phyloP scores from a whole-genome alignment of 257 asterid genomes.

The Capsicum chinense region DNA sequence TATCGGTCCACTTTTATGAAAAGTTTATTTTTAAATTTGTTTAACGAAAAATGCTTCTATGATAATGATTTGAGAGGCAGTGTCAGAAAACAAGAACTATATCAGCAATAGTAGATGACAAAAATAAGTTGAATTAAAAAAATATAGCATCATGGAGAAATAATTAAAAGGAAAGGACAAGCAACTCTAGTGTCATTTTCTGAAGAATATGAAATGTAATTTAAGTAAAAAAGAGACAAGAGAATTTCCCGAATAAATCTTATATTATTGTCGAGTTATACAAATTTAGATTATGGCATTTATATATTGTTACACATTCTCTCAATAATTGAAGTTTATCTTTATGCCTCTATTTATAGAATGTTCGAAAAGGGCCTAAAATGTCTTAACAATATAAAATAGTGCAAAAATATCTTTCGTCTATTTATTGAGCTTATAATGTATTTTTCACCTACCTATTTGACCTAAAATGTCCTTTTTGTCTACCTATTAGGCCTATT shows the following conservation, averaged over 20 bases:
- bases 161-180: not conserved
- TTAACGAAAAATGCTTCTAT: conserved; percentile 50
- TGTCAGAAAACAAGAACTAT: not conserved
- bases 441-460: too few species aligned
- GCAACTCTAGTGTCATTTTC: not conserved
- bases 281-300: not conserved
- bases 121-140: not conserved
- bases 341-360: not conserved
- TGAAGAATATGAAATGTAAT: too few species aligned
- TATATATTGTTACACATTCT: not conserved
- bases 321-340: not conserved
- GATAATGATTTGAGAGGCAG: conserved; percentile 70
- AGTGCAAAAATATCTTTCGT: too few species aligned
- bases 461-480: too few species aligned
- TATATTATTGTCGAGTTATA: not conserved
- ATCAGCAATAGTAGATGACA: not conserved
- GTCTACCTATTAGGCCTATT: too few species aligned
- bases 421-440: too few species aligned
- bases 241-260: not conserved
- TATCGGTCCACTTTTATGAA: too few species aligned
- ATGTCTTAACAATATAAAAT: too few species aligned
- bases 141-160: not conserved
- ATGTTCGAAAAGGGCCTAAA: too few species aligned
- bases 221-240: not conserved
- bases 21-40: too few species aligned